Evolutionary conservation across 1,284 basidiomycete species (phyloP), one percentile per base, ranked within the genome.

Genomic region (Cryptococcus sp.): DNA sequence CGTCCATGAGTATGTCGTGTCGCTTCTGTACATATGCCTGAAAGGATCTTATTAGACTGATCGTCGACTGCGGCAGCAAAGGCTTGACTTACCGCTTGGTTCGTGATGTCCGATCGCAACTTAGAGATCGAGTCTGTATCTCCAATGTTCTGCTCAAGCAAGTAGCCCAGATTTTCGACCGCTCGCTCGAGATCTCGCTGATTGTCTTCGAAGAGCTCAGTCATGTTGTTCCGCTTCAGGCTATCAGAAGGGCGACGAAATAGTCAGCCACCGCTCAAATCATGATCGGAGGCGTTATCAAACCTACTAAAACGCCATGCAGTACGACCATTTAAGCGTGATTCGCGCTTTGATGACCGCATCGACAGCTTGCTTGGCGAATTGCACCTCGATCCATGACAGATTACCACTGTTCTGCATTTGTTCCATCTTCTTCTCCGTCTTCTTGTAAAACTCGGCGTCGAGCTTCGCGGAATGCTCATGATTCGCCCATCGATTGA

Each of bases 381-480:
- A 99, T 78, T 98, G 95, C 39, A 94, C 94, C 80, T 99, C 94
- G 67, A 98, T 98, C 95, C 95, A 99, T 3, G 93, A 93, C 41
- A 99, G 81, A 55, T 88, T 85, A 1, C 91, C 91, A 8, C 87
- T 88, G 63, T 91, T 85, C 81, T 98, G 95, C 89, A 99, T 95
- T 80, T 96, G 91, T 79, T 98, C 93, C 95, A 99, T 99, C 86
- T 98, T 98, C 85, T 94, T 94, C 84, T 99, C 94, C 3, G 94
- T 98, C 80, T 93, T 91, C 55, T 84, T 84, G 78, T 96, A 94
- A 51, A 98, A 82, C 68, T 98, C 92, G 19, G 91, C 81, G 23
- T 96, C 94, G 43, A 99, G 86, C 79, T 93, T 94, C 50, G 94
- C 93, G 15, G 93, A 96, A 78, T 97, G 94, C 77, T 98, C 94